Conservation (phyloP, 73 alveolate species). For the Paramecium octaurelia region DNA sequence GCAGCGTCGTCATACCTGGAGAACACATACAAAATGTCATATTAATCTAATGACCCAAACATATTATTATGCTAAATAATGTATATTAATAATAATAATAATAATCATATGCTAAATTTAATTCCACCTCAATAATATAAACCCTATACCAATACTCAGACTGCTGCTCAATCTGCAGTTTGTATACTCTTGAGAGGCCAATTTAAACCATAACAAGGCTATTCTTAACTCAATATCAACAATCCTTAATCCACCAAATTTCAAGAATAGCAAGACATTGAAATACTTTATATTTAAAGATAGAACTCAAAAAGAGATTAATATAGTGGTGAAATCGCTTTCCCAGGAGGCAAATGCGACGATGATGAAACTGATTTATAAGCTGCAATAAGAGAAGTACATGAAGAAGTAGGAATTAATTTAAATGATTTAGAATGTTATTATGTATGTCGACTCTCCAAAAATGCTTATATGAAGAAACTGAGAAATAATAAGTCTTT, state of each 20-base stretch:
- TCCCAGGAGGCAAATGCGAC: constrained; percentile 62
- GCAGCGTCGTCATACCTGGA: constrained; percentile 25
- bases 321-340: constrained; percentile 49
- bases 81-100: not conserved
- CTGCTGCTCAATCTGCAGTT: not conserved
- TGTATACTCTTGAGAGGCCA: not conserved
- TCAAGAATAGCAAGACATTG: not conserved
- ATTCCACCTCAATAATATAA: not conserved
- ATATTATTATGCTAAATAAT: not conserved
- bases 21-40: not conserved
- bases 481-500: not conserved
- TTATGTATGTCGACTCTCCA: not conserved
- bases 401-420: constrained; percentile 55
- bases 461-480: constrained; percentile 11
- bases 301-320: not conserved
- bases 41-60: not conserved
- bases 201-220: not conserved
- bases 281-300: not conserved
- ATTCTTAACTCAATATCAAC: not conserved
- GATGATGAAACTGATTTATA: constrained; percentile 42
- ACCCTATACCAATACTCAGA: not conserved
- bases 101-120: not conserved
- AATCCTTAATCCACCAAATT: not conserved
- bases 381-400: constrained; percentile 57
- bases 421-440: not conserved